Conservation (phyloP, 2,329 filamentous ascomycete species). For the Monosporascus cannonballus region DNA sequence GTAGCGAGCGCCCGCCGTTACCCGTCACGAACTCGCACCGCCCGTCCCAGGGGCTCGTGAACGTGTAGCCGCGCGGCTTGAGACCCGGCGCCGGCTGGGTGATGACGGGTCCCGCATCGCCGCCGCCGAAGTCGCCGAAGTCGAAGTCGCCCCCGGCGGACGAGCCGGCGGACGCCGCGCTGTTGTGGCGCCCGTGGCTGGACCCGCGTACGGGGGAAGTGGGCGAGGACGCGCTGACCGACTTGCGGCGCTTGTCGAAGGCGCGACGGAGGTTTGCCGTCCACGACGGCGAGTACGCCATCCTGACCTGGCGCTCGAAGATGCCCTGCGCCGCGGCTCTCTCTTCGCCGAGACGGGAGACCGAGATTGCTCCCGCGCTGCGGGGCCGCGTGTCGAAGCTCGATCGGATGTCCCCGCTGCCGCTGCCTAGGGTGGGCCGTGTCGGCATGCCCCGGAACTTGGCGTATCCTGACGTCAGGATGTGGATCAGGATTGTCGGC, state of each 20-base stretch:
- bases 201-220: constrained; percentile 20
- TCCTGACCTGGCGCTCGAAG: constrained; percentile 51
- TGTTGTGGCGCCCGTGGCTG: constrained; percentile 25
- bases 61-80: constrained; percentile 64
- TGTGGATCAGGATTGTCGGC: constrained; percentile 44
- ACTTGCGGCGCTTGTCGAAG: constrained; percentile 29
- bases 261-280: constrained; percentile 39
- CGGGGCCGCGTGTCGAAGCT: constrained; percentile 22
- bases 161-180: constrained; percentile 29
- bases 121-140: constrained; percentile 22
- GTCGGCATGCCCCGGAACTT: constrained; percentile 48
- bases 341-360: neutral
- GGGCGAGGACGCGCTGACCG: constrained; percentile 20
- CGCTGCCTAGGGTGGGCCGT: constrained; percentile 16
- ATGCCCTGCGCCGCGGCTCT: constrained; percentile 21
- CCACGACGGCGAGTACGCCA: constrained; percentile 49
- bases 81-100: constrained; percentile 40
- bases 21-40: constrained; percentile 81
- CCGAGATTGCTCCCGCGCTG: constrained; percentile 7
- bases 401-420: constrained; percentile 9
- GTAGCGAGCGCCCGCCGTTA: constrained; percentile 65
- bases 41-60: constrained; percentile 81
- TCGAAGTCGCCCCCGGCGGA: constrained; percentile 23
- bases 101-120: constrained; percentile 25
- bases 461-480: constrained; percentile 51